These are phyloP conservation scores for Lentinula sp. DNA, from an alignment of 768 basidiomycete species.

Conservation along the genomic window DNA sequence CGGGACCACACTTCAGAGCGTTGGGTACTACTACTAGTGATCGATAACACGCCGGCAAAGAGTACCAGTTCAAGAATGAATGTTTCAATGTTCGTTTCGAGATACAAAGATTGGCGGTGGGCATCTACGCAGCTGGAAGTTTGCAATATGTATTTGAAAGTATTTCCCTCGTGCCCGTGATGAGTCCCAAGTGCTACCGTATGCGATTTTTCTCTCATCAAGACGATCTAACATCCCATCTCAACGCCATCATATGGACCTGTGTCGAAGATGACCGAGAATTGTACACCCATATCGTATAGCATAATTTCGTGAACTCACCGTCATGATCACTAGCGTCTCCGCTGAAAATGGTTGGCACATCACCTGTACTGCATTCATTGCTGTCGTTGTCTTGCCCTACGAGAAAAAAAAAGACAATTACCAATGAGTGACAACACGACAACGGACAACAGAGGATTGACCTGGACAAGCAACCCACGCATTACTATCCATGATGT, in stretches of 20 bases:
- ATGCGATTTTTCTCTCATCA: not conserved
- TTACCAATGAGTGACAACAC: not conserved
- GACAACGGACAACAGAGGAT: not conserved
- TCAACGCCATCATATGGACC: constrained; percentile 6
- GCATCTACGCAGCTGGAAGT: too few relatives aligned
- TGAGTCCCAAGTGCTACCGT: too few relatives aligned
- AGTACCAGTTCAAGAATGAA: too few relatives aligned
- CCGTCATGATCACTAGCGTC: constrained; percentile 41
- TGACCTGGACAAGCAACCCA: constrained; percentile 55
- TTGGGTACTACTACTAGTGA: too few relatives aligned
- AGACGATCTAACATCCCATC: constrained; percentile 7
- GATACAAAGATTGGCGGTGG: too few relatives aligned
- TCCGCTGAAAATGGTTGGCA: constrained; percentile 41
- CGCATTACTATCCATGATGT: constrained; percentile 21
- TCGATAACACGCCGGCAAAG: too few relatives aligned
- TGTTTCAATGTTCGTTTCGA: too few relatives aligned
- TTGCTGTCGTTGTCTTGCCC: constrained; percentile 55
- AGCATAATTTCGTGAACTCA: not conserved
- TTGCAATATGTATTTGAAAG: too few relatives aligned
- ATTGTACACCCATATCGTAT: too few relatives aligned
- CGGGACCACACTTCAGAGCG: too few relatives aligned
- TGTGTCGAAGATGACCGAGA: not conserved
- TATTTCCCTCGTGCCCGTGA: too few relatives aligned
- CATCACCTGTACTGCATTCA: constrained; percentile 48
- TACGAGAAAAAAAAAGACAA: constrained; percentile 10